Evolutionary conservation across 1,284 basidiomycete species (phyloP).

Genomic region (Moesziomyces parantarcticus): DNA sequence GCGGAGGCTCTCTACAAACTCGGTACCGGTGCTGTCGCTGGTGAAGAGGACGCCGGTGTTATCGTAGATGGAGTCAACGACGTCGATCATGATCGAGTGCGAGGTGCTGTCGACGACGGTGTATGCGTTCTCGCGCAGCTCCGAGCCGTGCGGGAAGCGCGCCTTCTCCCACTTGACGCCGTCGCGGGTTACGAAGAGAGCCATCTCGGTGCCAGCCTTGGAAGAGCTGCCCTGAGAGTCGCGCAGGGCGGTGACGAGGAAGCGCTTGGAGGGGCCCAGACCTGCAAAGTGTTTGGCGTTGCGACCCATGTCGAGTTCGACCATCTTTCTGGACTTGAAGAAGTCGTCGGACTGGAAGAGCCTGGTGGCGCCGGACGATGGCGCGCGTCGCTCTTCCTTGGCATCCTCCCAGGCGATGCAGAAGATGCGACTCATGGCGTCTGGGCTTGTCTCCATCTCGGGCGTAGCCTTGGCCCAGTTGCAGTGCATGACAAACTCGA

Average conservation of each 20-base stretch:
- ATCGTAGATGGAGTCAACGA: constrained; percentile 71
- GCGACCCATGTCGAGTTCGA: constrained; percentile 56
- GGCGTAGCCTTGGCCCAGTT: constrained; percentile 63
- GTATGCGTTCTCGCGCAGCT: constrained; percentile 87
- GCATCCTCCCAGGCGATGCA: constrained; percentile 65
- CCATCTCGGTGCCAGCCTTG: constrained; percentile 53
- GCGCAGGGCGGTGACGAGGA: constrained; percentile 61
- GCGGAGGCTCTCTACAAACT: constrained; percentile 89
- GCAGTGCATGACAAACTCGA: constrained; percentile 62
- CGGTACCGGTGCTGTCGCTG: constrained; percentile 92
- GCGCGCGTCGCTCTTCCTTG: constrained; percentile 7
- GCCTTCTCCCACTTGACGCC: constrained; percentile 60
- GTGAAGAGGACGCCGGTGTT: constrained; percentile 91
- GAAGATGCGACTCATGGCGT: constrained; percentile 56
- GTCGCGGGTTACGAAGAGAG: constrained; percentile 60
- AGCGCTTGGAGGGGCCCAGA: constrained; percentile 57
- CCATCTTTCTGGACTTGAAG: constrained; percentile 52
- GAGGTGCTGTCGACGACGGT: constrained; percentile 93
- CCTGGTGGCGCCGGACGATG: constrained; percentile 30
- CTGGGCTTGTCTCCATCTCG: constrained; percentile 39
- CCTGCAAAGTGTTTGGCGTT: constrained; percentile 62
- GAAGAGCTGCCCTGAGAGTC: constrained; percentile 45
- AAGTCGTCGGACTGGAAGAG: constrained; percentile 63
- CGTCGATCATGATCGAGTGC: constrained; percentile 92
- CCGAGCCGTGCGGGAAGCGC: constrained; percentile 83